A percentile compares a stretch with the other conserved stretches of the same genome.
Conservation (phyloP, 2,329 filamentous ascomycete species). For the Diaporthe capsici region DNA sequence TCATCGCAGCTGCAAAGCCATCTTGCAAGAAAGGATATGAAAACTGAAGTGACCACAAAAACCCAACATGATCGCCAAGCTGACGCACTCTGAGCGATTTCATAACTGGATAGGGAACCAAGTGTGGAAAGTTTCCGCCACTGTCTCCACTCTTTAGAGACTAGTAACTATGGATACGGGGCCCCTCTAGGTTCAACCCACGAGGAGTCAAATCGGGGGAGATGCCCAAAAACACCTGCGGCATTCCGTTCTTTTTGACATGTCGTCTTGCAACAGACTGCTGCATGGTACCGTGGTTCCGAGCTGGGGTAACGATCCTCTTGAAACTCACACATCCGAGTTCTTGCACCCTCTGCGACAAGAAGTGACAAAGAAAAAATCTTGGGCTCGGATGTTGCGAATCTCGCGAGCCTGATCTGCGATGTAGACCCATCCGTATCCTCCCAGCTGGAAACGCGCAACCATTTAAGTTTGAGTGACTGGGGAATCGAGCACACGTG, state of each 20-base stretch:
- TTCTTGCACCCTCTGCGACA: neutral
- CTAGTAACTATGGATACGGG: neutral
- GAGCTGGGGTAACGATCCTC: neutral
- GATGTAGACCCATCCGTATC: neutral
- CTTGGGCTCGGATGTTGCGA: too few species aligned
- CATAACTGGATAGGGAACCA: too few species aligned
- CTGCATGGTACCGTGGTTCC: neutral
- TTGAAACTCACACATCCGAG: neutral
- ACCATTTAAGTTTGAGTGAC: slow-evolving; percentile 13
- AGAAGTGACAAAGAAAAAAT: slow-evolving; percentile 6
- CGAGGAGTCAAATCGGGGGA: neutral
- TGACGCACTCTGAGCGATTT: neutral
- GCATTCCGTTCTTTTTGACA: slow-evolving; percentile 5
- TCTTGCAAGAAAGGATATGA: too few species aligned
- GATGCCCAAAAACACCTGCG: too few species aligned
- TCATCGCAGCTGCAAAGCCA: neutral
- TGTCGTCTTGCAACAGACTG: neutral
- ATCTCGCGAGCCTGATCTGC: neutral
- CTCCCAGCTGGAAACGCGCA: neutral
- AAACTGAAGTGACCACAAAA: neutral
- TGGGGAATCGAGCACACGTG: slow-evolving; percentile 8
- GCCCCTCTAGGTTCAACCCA: neutral
- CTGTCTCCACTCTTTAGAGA: neutral
- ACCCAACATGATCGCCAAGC: neutral
- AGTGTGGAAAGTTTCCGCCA: neutral